These are phyloP conservation scores for Salmacisia buchloeana DNA, from an alignment of 1,284 basidiomycete species.

Conservation along the genomic window DNA sequence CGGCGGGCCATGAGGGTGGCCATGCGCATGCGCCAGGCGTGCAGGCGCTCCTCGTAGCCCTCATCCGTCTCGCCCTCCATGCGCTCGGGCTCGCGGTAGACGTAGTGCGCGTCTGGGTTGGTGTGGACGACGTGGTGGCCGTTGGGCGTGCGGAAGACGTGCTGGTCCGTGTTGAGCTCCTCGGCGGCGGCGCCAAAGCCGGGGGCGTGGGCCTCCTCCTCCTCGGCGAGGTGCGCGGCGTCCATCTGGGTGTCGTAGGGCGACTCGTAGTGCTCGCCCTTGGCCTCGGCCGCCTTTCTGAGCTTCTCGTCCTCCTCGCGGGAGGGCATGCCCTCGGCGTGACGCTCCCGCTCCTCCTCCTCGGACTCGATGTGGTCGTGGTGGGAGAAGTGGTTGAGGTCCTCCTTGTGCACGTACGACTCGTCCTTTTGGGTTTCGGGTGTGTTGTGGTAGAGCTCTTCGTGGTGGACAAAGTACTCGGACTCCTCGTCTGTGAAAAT, in stretches of 20 bases:
- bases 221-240: conserved; percentile 30
- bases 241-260: conserved; percentile 43
- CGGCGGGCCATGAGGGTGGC: conserved; percentile 2
- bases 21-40: conserved; percentile 7
- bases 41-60: conserved; percentile 30
- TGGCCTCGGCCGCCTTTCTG: conserved; percentile 28
- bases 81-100: conserved; percentile 11
- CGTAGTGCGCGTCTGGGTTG: conserved; percentile 29
- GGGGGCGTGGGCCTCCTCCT: conserved; percentile 32
- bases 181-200: conserved; percentile 35
- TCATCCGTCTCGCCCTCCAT: conserved; percentile 20
- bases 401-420: conserved; percentile 77
- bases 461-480: conserved; percentile 49
- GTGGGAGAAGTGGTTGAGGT: conserved; percentile 71
- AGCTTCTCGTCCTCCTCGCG: conserved; percentile 43
- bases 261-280: conserved; percentile 40
- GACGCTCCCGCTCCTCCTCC: conserved; percentile 76
- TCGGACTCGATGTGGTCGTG: conserved; percentile 80
- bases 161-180: conserved; percentile 40
- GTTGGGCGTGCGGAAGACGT: conserved; percentile 45
- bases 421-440: conserved; percentile 96
- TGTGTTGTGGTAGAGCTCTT: conserved; percentile 83
- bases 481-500: conserved; percentile 42
- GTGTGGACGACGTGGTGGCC: conserved; percentile 38
- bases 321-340: conserved; percentile 68